Evolutionary conservation across 768 basidiomycete genomes (phyloP).

Genomic region (Epithele typhae): DNA sequence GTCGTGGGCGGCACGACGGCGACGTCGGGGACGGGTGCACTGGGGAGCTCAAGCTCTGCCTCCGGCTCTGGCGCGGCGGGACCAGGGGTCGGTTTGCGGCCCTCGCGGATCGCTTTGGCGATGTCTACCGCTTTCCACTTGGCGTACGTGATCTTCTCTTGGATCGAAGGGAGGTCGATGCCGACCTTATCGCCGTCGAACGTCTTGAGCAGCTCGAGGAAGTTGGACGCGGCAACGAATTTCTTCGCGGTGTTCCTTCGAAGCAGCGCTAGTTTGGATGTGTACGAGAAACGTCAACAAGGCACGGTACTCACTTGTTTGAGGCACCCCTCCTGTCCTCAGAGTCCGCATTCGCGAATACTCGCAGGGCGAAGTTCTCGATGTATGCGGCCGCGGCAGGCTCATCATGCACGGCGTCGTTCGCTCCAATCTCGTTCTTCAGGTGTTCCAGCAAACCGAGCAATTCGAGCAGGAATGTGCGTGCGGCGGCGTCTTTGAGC

Average conservation of each 20-base stretch:
- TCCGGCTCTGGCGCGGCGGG: conserved; percentile 47
- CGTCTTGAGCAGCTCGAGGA: conserved; percentile 81
- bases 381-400: conserved; percentile 82
- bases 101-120: conserved; percentile 92
- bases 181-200: conserved; percentile 51
- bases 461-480: conserved; percentile 66
- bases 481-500: conserved; percentile 57
- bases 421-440: conserved; percentile 68
- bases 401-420: conserved; percentile 82
- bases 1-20: conserved; percentile 19
- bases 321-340: conserved; percentile 83
- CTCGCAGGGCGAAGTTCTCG: conserved; percentile 89
- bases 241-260: conserved; percentile 87
- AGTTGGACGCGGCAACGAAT: conserved; percentile 92
- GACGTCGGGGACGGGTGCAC: conserved; percentile 18
- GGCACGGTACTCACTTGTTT: conserved; percentile 14
- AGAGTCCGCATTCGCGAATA: conserved; percentile 88
- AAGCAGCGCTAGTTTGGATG: neutral
- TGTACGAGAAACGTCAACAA: neutral
- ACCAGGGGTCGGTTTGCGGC: conserved; percentile 76
- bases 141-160: conserved; percentile 87
- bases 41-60: conserved; percentile 1
- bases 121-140: conserved; percentile 99
- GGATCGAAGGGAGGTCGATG: conserved; percentile 40
- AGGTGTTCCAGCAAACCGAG: conserved; percentile 76